Conservation (phyloP, 371 early-diverging fungal species). For the Catenaria anguillulae region DNA sequence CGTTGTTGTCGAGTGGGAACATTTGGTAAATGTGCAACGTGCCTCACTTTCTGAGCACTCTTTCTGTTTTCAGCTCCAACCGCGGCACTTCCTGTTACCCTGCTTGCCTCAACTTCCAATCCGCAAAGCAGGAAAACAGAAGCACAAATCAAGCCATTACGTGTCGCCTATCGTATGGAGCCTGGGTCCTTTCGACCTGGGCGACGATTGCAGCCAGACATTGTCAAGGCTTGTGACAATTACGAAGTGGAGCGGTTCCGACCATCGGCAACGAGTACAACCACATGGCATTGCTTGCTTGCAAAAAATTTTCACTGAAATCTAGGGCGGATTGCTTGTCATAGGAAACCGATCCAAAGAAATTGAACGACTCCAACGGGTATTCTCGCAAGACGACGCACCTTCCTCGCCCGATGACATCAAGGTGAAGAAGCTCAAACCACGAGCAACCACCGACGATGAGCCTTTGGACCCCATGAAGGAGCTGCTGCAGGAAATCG, state of each 20-base stretch:
- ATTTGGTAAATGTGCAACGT: too few relatives aligned
- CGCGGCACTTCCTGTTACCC: background rate
- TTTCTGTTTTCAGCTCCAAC: background rate
- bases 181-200: background rate
- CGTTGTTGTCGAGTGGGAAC: too few relatives aligned
- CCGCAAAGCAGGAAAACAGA: background rate
- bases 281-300: background rate
- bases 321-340: background rate
- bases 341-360: background rate
- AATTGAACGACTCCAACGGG: background rate
- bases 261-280: background rate
- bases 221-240: background rate
- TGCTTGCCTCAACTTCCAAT: background rate
- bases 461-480: background rate
- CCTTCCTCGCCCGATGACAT: background rate
- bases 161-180: background rate
- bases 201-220: background rate
- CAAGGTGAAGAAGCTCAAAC: background rate
- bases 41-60: too few relatives aligned
- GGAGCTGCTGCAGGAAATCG: background rate
- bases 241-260: background rate
- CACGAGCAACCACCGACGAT: background rate
- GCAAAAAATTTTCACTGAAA: background rate
- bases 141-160: background rate
- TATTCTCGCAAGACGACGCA: background rate